Evolutionary conservation across 73 alveolate species (phyloP).

Genomic region (Uronychia setigera): DNA sequence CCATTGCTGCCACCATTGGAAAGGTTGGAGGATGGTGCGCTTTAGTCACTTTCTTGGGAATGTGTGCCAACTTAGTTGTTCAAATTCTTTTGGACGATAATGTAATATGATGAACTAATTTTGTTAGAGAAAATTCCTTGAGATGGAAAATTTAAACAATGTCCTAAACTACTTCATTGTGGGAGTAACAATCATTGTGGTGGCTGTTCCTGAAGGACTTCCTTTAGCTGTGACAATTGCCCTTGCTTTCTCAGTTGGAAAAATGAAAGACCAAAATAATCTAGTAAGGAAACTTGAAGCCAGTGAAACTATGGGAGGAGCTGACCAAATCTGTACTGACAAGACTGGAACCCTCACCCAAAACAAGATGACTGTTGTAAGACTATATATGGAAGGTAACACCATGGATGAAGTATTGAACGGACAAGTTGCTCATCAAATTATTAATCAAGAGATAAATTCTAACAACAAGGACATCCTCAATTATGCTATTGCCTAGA

Average conservation of each 20-base stretch:
- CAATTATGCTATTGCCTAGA: constrained; percentile 17
- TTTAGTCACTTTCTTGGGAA: constrained; percentile 76
- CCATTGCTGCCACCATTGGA: constrained; percentile 92
- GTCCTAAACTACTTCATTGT: constrained; percentile 86
- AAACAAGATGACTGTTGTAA: constrained; percentile 91
- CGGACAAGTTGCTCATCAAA: neutral
- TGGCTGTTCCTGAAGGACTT: constrained; percentile 98
- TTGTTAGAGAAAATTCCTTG: constrained; percentile 14
- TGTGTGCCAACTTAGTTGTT: constrained; percentile 74
- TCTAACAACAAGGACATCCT: constrained; percentile 18
- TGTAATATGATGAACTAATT: constrained; percentile 5
- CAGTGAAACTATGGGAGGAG: constrained; percentile 96
- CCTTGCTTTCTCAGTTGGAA: constrained; percentile 93
- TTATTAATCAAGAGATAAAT: neutral
- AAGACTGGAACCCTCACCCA: constrained; percentile 94
- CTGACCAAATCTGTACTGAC: constrained; percentile 83
- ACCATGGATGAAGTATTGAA: constrained; percentile 9
- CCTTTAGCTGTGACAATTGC: constrained; percentile 98
- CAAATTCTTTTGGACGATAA: constrained; percentile 43
- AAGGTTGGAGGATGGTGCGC: constrained; percentile 86
- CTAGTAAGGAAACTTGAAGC: constrained; percentile 92
- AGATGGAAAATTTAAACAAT: too few species aligned
- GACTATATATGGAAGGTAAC: constrained; percentile 73
- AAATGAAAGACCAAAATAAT: constrained; percentile 94
- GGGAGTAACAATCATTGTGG: constrained; percentile 91